A percentile compares a stretch with the other conserved stretches of the same genome.
Evolutionary conservation across 2,329 filamentous ascomycete species (phyloP).

Genomic region (Dactylellina sp.): DNA sequence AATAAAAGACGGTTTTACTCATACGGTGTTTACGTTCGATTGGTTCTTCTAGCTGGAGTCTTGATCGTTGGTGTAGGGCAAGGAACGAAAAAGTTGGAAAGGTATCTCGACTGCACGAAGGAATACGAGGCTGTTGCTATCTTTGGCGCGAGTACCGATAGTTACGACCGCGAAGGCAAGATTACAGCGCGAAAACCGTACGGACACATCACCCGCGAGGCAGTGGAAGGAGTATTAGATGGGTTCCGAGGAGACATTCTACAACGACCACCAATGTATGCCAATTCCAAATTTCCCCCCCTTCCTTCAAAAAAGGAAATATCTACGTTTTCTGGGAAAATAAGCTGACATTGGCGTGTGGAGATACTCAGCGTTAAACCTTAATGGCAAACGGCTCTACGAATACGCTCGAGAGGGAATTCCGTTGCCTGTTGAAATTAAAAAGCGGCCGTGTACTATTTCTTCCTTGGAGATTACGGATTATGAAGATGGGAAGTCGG

Average conservation of each 20-base stretch:
- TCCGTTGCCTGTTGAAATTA: conserved; percentile 84
- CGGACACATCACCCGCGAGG: conserved; percentile 81
- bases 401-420: conserved; percentile 94
- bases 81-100: conserved; percentile 83
- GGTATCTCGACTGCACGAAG: conserved; percentile 90
- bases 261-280: conserved; percentile 82
- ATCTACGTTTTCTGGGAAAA: not conserved
- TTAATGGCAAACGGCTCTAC: conserved; percentile 93
- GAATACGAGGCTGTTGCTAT: conserved; percentile 89
- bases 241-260: conserved; percentile 84
- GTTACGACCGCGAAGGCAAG: conserved; percentile 88
- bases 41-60: conserved; percentile 72
- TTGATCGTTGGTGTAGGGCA: conserved; percentile 87
- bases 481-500: conserved; percentile 85
- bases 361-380: conserved; percentile 85
- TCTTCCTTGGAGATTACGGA: conserved; percentile 82
- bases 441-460: conserved; percentile 82
- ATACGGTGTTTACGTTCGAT: too few species aligned
- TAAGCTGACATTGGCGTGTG: not conserved
- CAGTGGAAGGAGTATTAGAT: conserved; percentile 80
- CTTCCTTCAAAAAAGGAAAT: too few species aligned
- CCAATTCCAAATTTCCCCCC: not conserved
- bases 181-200: conserved; percentile 80
- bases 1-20: too few species aligned
- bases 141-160: conserved; percentile 92